phyloP scores from a whole-genome alignment of 805 yeast species.

The Candida incommunis region DNA sequence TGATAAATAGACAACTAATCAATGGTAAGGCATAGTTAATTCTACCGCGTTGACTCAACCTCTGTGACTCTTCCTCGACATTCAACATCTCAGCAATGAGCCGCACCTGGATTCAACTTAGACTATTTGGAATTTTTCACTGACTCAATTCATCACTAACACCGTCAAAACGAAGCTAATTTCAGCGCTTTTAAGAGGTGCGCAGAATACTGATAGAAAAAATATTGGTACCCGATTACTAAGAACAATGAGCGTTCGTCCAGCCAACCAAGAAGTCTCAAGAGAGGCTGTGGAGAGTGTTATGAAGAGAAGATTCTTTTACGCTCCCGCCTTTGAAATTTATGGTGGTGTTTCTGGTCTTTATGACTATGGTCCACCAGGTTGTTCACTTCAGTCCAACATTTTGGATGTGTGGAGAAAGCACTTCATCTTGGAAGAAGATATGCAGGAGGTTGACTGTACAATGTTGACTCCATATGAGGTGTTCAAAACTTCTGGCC shows the following conservation, averaged over 20 bases:
- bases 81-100: too few species aligned
- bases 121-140: too few species aligned
- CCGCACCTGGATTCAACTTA: too few species aligned
- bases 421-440: constrained; percentile 94
- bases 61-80: too few species aligned
- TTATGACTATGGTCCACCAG: constrained; percentile 99
- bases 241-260: constrained; percentile 12
- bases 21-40: too few species aligned
- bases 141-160: too few species aligned
- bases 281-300: constrained; percentile 86
- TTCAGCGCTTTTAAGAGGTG: not conserved
- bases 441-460: constrained; percentile 96
- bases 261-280: constrained; percentile 31
- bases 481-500: constrained; percentile 97
- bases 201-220: not conserved
- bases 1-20: too few species aligned
- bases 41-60: too few species aligned
- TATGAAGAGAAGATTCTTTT: constrained; percentile 89
- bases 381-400: constrained; percentile 96
- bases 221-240: not conserved
- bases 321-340: constrained; percentile 92
- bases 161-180: not conserved
- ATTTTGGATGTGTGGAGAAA: constrained; percentile 93
- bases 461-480: constrained; percentile 97
- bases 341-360: constrained; percentile 98